A percentile compares a stretch with the other conserved stretches of the same genome.
Evolutionary conservation across 257 asterid species (phyloP).

Genomic region (Haberlea rhodopensis): DNA sequence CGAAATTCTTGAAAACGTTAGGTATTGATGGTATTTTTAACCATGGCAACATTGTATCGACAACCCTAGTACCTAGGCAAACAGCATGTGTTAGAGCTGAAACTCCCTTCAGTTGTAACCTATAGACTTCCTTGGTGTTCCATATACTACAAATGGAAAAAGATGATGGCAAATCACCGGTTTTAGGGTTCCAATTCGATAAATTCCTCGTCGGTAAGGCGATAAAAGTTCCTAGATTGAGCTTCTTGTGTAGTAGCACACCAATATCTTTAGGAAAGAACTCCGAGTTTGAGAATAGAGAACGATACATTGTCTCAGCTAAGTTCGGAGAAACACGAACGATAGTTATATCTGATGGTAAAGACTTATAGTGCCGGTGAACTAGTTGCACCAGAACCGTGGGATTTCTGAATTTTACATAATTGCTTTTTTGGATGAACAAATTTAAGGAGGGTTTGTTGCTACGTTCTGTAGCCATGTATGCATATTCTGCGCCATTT

Average conservation of each 20-base stretch:
- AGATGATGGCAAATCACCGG: conserved; percentile 39
- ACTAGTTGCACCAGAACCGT: conserved; percentile 74
- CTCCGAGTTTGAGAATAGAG: conserved; percentile 46
- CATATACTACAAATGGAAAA: conserved; percentile 70
- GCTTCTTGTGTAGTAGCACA: conserved; percentile 44
- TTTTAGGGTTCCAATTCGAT: conserved; percentile 43
- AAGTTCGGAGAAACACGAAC: conserved; percentile 39
- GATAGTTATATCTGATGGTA: conserved; percentile 38
- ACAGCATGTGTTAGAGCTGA: conserved; percentile 50
- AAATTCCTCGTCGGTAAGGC: conserved; percentile 49
- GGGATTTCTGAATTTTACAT: conserved; percentile 65
- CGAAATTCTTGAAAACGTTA: conserved; percentile 54
- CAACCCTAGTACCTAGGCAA: conserved; percentile 54
- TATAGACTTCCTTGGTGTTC: conserved; percentile 68
- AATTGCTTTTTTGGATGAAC: conserved; percentile 56
- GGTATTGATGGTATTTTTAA: conserved; percentile 69
- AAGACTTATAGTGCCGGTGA: conserved; percentile 55
- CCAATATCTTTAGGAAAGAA: conserved; percentile 69
- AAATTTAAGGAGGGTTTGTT: conserved; percentile 63
- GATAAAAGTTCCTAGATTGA: conserved; percentile 73
- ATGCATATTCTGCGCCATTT: conserved; percentile 66
- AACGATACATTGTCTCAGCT: conserved; percentile 42
- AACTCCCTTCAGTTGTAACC: conserved; percentile 62
- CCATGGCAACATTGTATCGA: conserved; percentile 71
- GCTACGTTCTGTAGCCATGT: conserved; percentile 78